Conservation (phyloP, 1,284 basidiomycete species). For the Puccinia novopanici region DNA sequence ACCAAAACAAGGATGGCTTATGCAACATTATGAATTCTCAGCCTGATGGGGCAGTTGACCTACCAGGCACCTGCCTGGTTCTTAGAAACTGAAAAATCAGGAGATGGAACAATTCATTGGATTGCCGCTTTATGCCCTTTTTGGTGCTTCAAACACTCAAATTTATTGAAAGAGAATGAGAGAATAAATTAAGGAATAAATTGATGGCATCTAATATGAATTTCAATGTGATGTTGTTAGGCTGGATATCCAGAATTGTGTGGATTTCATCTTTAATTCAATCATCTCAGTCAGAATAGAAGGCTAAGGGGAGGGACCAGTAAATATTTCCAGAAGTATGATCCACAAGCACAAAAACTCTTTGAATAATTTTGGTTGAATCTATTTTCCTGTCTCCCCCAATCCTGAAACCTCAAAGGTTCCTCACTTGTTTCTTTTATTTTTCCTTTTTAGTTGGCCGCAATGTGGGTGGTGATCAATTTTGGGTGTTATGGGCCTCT, state of each 20-base stretch:
- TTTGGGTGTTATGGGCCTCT: background rate
- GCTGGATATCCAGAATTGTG: background rate
- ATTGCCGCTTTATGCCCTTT: no score
- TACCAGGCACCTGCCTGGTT: no score
- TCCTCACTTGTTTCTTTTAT: background rate
- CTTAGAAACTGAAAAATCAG: no score
- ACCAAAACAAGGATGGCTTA: no score
- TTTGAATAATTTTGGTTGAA: background rate
- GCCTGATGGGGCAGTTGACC: no score
- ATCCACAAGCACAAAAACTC: background rate
- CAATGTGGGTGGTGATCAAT: background rate
- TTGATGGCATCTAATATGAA: background rate
- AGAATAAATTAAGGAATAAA: background rate
- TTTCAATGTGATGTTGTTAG: background rate
- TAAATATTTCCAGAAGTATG: conserved; percentile 1
- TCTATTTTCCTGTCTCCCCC: background rate
- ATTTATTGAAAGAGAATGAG: no score
- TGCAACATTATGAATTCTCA: no score
- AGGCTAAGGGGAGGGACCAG: background rate
- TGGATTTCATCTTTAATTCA: background rate
- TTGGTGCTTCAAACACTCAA: no score
- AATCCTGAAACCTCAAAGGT: background rate
- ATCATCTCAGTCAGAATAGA: background rate
- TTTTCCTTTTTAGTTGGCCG: background rate
- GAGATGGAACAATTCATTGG: background rate